Conservation (phyloP, 208 protist species). For the Leishmania mexicana region DNA sequence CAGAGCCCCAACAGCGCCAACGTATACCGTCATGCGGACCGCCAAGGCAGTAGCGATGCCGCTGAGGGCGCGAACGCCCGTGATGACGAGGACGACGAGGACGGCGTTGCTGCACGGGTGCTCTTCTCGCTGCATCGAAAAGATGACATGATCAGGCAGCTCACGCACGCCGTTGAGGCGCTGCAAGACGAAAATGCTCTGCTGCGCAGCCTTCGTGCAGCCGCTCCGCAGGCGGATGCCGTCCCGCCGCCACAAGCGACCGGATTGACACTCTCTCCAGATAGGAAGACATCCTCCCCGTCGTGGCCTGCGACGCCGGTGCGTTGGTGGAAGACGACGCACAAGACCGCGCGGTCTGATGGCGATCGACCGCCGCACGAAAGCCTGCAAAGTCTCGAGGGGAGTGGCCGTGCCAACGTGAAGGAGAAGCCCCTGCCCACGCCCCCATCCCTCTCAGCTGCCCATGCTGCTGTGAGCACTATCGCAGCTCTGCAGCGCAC, state of each 20-base stretch:
- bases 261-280: not conserved
- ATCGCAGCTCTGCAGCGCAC: slow-evolving; percentile 8
- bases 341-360: not conserved
- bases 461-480: slow-evolving; percentile 20
- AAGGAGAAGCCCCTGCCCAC: not conserved
- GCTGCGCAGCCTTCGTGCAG: slow-evolving; percentile 12
- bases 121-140: slow-evolving; percentile 35
- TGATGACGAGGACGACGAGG: slow-evolving; percentile 7
- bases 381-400: not conserved
- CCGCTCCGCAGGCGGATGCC: not conserved
- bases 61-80: not conserved
- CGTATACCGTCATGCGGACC: not conserved
- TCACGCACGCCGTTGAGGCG: slow-evolving; percentile 10
- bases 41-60: not conserved
- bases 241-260: not conserved
- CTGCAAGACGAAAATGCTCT: slow-evolving; percentile 11
- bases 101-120: slow-evolving; percentile 27
- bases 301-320: slow-evolving; percentile 27
- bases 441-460: slow-evolving; percentile 6
- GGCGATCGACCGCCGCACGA: not conserved
- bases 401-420: not conserved
- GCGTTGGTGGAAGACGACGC: slow-evolving; percentile 26
- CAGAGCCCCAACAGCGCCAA: not conserved
- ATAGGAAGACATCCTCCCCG: slow-evolving; percentile 12
- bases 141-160: slow-evolving; percentile 25